Base-by-base conservation (phyloP, 1,139 yeast genomes). In the Geotrichum siamense region DNA sequence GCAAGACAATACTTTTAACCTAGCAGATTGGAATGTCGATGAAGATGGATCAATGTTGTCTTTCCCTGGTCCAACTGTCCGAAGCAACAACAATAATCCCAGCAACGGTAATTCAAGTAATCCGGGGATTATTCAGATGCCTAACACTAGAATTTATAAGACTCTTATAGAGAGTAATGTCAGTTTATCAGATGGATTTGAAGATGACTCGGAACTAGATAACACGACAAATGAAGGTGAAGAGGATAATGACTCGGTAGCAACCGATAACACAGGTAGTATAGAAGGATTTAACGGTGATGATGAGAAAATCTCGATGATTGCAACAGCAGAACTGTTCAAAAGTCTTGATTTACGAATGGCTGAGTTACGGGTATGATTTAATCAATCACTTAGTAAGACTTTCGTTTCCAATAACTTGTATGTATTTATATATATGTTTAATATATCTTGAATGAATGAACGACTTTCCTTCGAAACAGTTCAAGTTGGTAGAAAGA, bases 321-420 rank as follows among this genome's bases (percentile, higher is more conserved):
- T 49, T 30, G 57, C 60, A 6, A 62, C 61, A 12, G 62, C 57
- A 38, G 59, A 56, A 26, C 49, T 57, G 16, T 58, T 57, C 48
- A 41, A 46, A 43, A 49, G 56, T 25, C 48, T 58, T 20, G 62
- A 60, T 23, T 44, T 52, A 13, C 57, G 53, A 29, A 48, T 58
- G 37, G 46, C 54, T 13, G 47, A 45, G n/a, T 38, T 55, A 29
- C 26, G 26, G 26, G 26, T 23, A 8, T 23, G 26, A 23, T 23
- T 23, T 23, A 8, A 23, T 8, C 26, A n/a, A 19, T 9, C 21
- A 22, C 36, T 16, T 30, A 31, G 9, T 19, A 34, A 34, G 22
- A 10, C 19, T 22, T 13, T 19, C 13, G 12, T 20, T 2, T n/a
- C n/a, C n/a, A n/a, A n/a, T n/a, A n/a, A n/a, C n/a, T n/a, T n/a